These are phyloP conservation scores for Vigna hirtella DNA, from an alignment of 306 rosid genomes.

Conservation along the genomic window DNA sequence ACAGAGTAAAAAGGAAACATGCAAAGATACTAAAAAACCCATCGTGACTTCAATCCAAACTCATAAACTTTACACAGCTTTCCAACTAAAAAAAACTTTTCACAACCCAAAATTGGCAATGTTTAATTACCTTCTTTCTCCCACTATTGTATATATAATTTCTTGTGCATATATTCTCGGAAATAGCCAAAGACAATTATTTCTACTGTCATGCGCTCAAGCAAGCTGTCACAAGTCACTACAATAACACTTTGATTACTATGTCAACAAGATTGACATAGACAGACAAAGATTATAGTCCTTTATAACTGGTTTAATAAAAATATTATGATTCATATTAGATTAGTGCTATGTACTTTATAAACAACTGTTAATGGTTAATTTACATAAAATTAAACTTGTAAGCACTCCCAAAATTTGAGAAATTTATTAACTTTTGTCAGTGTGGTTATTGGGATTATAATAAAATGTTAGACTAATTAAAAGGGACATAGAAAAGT, in stretches of 20 bases:
- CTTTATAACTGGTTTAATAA: neutral
- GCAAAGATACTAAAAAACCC: neutral
- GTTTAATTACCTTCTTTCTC: constrained; percentile 5
- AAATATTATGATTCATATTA: neutral
- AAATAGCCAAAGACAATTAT: constrained; percentile 51
- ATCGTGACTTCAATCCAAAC: neutral
- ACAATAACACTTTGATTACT: neutral
- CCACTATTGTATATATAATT: neutral
- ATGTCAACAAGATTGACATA: neutral
- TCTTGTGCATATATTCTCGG: constrained; percentile 41
- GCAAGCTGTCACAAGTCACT: constrained; percentile 45
- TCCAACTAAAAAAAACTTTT: neutral
- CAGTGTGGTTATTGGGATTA: neutral
- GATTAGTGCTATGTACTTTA: too few relatives aligned
- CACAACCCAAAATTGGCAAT: constrained; percentile 36
- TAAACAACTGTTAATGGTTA: neutral
- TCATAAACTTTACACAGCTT: constrained; percentile 45
- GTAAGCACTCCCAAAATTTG: neutral
- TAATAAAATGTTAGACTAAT: neutral
- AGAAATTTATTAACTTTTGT: neutral
- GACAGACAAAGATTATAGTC: neutral
- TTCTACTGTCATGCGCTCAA: constrained; percentile 18
- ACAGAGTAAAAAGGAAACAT: neutral
- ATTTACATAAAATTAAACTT: neutral
- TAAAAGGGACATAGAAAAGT: neutral